Conservation (phyloP, 2,329 filamentous ascomycete genomes). For the Elsinoe australis region DNA sequence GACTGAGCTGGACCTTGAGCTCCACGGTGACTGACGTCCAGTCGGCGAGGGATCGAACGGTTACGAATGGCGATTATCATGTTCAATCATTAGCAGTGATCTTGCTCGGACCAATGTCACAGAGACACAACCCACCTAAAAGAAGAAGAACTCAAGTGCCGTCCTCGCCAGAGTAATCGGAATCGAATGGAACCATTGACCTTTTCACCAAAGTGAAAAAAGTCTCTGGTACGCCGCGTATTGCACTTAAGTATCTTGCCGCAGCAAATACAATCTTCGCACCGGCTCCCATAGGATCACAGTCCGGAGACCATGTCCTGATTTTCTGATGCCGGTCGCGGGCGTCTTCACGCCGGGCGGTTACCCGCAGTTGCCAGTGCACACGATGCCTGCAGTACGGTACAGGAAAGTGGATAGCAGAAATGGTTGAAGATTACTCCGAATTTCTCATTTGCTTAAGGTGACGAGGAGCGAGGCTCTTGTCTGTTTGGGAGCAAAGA, state of each 20-base stretch:
- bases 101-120: neutral
- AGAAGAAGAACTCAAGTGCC: slow-evolving; percentile 55
- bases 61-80: neutral
- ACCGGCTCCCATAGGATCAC: slow-evolving; percentile 74
- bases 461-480: slow-evolving; percentile 25
- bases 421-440: slow-evolving; percentile 88
- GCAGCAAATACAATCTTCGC: slow-evolving; percentile 76
- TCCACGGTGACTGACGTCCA: too few species aligned
- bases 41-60: too few species aligned
- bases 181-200: slow-evolving; percentile 69
- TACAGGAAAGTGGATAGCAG: slow-evolving; percentile 35
- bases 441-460: slow-evolving; percentile 90
- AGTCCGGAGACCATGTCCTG: slow-evolving; percentile 42
- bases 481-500: slow-evolving; percentile 79
- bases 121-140: slow-evolving; percentile 26
- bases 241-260: slow-evolving; percentile 81
- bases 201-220: slow-evolving; percentile 33
- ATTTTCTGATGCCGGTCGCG: slow-evolving; percentile 92
- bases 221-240: slow-evolving; percentile 66
- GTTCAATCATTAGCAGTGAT: slow-evolving; percentile 14
- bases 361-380: slow-evolving; percentile 62
- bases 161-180: slow-evolving; percentile 83
- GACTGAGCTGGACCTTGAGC: too few species aligned
- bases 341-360: slow-evolving; percentile 75
- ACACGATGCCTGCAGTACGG: slow-evolving; percentile 19